Base-by-base conservation (phyloP, 352 stramenopile genomes). In the Peronospora farinosa region DNA sequence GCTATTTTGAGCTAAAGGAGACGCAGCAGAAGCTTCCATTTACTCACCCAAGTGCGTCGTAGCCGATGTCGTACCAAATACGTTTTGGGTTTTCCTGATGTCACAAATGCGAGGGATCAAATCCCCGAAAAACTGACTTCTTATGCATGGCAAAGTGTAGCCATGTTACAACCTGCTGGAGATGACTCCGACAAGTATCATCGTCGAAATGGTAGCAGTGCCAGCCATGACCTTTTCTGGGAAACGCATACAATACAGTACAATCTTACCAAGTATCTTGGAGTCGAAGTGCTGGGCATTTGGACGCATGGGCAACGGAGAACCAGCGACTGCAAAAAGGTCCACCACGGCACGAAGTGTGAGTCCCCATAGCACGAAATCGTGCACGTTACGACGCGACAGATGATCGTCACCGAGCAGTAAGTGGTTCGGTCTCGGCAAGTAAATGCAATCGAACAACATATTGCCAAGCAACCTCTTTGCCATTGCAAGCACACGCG, bases 301-400 rank as follows among this genome's bases (percentile, higher is more conserved):
- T 15, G 69, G 59, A 46, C 64, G 56, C 61, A 86, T 74, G 10
- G 74, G 72, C 50, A 88, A 42, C 25, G 74, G 69, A 19, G 12
- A 59, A 6, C 61, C 65, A 5, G 63, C 74, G 12, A 65, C 46
- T 5, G 40, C 7, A 39, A 87, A 77, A 10, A 93, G 39, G 13
- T 81, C 60, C 19, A 69, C 56, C 37, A 90, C 64, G 42, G 85
- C 86, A 45, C 72, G 74, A 32, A 91, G 69, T 25, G 82, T 93
- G 40, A 93, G 60, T 0, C 82, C 82, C 82, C 82, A 93, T n/a
- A 93, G 57, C 25, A 93, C 73, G 48, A 91, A 93, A 56, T 93
- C 79, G 27, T 85, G 50, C 25, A 63, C 54, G 15, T 71, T 52
- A 40, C 82, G 78, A 47, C 47, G 51, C 21, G 69, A 41, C 0